Evolutionary conservation across 1,284 basidiomycete species (phyloP).

Genomic region (Bjerkandera adusta): DNA sequence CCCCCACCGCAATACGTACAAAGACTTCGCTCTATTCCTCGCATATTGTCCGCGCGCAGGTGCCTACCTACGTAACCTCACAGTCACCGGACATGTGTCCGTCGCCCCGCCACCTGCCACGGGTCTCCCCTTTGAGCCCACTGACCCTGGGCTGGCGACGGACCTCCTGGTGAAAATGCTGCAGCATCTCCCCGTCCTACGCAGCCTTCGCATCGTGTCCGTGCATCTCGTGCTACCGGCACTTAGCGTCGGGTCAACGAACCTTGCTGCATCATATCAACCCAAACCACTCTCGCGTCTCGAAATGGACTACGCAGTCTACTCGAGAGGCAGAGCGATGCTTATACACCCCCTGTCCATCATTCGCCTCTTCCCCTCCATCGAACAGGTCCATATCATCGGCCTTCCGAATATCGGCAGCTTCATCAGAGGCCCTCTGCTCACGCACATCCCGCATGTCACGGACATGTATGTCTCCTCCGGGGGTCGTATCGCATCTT

Average conservation of each 20-base stretch:
- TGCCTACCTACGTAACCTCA: neutral
- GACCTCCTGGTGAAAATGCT: constrained; percentile 1
- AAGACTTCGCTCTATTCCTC: neutral
- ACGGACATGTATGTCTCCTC: constrained; percentile 4
- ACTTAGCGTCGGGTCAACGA: too few relatives aligned
- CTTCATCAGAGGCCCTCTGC: too few relatives aligned
- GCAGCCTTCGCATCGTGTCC: neutral
- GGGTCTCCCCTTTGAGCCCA: neutral
- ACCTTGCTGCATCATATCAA: too few relatives aligned
- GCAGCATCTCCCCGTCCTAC: neutral
- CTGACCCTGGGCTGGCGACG: neutral
- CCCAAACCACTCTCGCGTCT: too few relatives aligned
- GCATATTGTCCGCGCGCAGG: neutral
- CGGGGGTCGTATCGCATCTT: too few relatives aligned
- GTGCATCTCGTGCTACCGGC: neutral
- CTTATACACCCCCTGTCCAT: neutral
- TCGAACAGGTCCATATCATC: neutral
- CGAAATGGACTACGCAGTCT: too few relatives aligned
- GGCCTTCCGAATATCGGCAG: neutral
- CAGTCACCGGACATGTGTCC: neutral
- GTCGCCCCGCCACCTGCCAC: neutral
- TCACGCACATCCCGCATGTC: neutral
- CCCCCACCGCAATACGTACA: neutral
- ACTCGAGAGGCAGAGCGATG: too few relatives aligned
- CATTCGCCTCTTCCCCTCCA: neutral